Evolutionary conservation across 2,329 filamentous ascomycete species (phyloP), one percentile per base, ranked within the genome.

Genomic region (Xylariaceae sp.): DNA sequence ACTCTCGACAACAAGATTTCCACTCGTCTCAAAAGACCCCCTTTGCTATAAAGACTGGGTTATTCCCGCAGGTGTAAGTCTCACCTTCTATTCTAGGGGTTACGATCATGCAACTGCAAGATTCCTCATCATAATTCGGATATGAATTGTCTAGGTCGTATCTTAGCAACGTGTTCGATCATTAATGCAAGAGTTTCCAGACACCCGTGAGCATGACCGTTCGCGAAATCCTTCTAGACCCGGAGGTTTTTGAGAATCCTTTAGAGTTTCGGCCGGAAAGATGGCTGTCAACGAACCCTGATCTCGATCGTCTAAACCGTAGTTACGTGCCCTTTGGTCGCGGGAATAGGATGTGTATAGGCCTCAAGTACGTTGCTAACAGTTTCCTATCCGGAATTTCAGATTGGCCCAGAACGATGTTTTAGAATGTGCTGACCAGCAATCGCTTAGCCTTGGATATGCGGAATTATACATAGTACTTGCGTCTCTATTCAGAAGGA

Each of bases 191-290:
- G 22, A 28, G 22, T 28, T 28, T 28, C 13, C 9, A 54, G 51
- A 54, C 51, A 2, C 43, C 47, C 3, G 34, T 50, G 31, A 45
- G 51, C n/a, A 54, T 54, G 51, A 50, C 47, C 7, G 9, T 50
- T 5, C 36, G 38, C 6, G 48, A 55, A 2, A 28, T 51, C 7
- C 46, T 51, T 6, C 18, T 51, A 13, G 48, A 55, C n/a, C 16
- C 36, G 2, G 13, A 41, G 5, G 42, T 51, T 16, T 55, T 49
- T 28, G 31, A 46, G 31, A 31, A 45, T 9, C 53, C 53, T 1
- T 14, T 9, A 2, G 45, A 55, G 14, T 51, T 55, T 16, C 31
- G 22, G 10, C 48, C 48, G 7, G 36, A 51, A 33, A 45, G 53
- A 1, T 51, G 53, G 53, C 36, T 55, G 6, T 7, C 36, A 5